Evolutionary conservation across 768 basidiomycete genomes (phyloP).

Genomic region (Hypholoma fasciculare): DNA sequence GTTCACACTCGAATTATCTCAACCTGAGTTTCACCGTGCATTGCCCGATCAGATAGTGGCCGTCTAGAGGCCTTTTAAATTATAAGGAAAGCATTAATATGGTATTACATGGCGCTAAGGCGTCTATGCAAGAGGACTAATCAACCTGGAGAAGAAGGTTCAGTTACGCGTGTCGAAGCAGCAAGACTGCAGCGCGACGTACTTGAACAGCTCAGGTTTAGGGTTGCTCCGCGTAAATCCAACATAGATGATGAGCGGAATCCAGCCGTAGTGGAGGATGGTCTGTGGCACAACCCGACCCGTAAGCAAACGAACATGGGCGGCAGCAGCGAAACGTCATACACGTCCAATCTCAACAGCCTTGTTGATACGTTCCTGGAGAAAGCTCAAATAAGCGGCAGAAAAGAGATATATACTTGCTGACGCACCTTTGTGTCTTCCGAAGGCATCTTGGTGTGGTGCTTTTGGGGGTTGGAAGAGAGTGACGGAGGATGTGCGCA

Average conservation of each 20-base stretch:
- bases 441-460: constrained; percentile 64
- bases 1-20: background rate
- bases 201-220: constrained; percentile 96
- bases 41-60: constrained; percentile 1
- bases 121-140: constrained; percentile 86
- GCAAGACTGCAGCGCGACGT: constrained; percentile 29
- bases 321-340: constrained; percentile 14
- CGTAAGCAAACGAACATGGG: background rate
- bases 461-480: constrained; percentile 17
- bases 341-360: constrained; percentile 82
- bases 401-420: background rate
- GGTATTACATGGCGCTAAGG: constrained; percentile 21
- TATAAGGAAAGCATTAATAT: constrained; percentile 22
- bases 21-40: background rate
- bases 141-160: constrained; percentile 55
- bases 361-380: constrained; percentile 80
- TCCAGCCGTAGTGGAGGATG: constrained; percentile 92
- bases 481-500: constrained; percentile 18
- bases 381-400: background rate
- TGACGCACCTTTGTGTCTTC: constrained; percentile 82
- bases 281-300: constrained; percentile 48
- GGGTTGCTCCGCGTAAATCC: constrained; percentile 93
- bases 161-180: constrained; percentile 4
- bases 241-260: constrained; percentile 94
- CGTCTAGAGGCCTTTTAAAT: constrained; percentile 19